phyloP scores from a whole-genome alignment of 2,329 filamentous ascomycete genomes.

The Aspergillus caelatus region DNA sequence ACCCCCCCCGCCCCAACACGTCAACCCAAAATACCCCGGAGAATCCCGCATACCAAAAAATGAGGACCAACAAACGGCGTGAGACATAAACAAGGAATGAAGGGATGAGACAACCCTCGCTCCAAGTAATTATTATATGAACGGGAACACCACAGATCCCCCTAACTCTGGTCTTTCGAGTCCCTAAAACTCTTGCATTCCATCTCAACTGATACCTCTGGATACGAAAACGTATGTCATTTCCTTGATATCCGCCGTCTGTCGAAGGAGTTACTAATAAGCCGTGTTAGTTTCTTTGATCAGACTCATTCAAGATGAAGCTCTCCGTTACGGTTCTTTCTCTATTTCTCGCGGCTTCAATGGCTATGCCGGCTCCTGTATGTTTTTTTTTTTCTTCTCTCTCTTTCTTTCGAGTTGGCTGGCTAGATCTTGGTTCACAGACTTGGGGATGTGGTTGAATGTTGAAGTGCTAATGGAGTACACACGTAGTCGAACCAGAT shows the following conservation, averaged over 20 bases:
- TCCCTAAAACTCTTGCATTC: background rate
- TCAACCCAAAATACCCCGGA: background rate
- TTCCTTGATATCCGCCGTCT: background rate
- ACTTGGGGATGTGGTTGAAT: background rate
- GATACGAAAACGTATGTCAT: background rate
- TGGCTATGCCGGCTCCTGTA: constrained; percentile 3
- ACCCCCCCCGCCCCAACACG: too few relatives aligned
- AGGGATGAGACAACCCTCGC: background rate
- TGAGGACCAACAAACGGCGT: background rate
- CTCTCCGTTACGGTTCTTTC: background rate
- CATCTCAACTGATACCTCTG: background rate
- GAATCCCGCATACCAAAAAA: background rate
- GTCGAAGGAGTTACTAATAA: background rate
- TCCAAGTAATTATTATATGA: background rate
- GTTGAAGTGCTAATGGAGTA: background rate
- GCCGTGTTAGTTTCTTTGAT: background rate
- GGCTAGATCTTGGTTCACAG: too few relatives aligned
- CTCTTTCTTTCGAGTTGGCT: background rate
- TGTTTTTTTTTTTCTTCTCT: background rate
- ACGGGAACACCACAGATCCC: background rate
- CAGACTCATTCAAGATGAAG: background rate
- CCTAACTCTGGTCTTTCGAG: background rate
- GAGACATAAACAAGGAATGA: background rate
- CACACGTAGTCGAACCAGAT: background rate
- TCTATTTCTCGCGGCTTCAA: background rate